Base-by-base conservation (phyloP, 2,329 filamentous ascomycete genomes). In the Aspergillus thermomutatus region DNA sequence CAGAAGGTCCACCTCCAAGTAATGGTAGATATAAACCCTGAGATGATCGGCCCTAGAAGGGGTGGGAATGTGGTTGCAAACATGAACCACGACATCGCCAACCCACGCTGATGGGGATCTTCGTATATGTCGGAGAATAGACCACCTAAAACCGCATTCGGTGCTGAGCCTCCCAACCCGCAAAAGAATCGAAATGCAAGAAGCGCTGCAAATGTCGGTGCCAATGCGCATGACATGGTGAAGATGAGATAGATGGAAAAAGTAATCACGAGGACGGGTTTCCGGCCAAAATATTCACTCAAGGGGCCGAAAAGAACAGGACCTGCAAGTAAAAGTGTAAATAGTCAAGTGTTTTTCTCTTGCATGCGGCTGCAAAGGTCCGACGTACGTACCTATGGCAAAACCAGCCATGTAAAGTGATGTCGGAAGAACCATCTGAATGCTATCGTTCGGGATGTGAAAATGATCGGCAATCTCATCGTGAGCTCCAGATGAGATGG, bases 1-100 rank as follows among this genome's bases (percentile, higher is more conserved):
- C 75, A 78, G 43, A 78, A 79, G 0, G 70, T 66, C 73, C 75
- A 78, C 11, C 74, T 65, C 77, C 77, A 79, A 0, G 65, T 68
- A 2, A 66, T 52, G 0, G 66, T 60, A 1, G 70, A 61, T 19
- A 70, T 56, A 50, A 72, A 78, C 1, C 75, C 76, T 0, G 75
- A 76, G 7, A 78, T 72, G 0, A 72, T 66, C 1, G 75, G 76
- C 0, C 68, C 72, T 9, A 76, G 54, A 0, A 70, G 52, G 0
- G 77, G 76, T 1, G 69, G 72, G 6, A 69, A 63, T 0, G 66
- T 67, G 1, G 72, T 74, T 3, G 52, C 55, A 21, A 55, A 57
- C 54, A 62, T 64, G 40, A 60, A 64, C 23, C 2, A 65, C 61
- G 23, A 66, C 59, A 63, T 64, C 4, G 51, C 57, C 25, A 58